Evolutionary conservation across 2,329 filamentous ascomycete genomes (phyloP), one percentile per base, ranked within the genome.

Genomic region (Pestalotiopsis fici): DNA sequence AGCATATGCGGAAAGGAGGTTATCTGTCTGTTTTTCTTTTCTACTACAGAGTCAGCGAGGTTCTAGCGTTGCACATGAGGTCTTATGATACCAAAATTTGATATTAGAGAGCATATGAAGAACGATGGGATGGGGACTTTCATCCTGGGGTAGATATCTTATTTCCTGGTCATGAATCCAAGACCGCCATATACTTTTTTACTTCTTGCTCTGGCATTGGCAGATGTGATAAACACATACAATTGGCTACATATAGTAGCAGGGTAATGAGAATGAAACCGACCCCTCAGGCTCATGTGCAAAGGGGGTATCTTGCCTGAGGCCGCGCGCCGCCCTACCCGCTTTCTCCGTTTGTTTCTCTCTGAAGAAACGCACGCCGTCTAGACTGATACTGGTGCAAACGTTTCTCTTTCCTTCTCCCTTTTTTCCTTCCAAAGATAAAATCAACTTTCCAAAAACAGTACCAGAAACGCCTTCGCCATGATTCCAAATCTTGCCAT

Each of bases 301-400:
- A 50, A 62, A 18, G n/a, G 23, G 59, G 59, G 59, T 62, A 62
- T 62, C 35, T 43, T 50, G 59, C 59, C 59, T 47, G 59, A 62
- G 39, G 59, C 37, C 31, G 6, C 37, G 37, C 31, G 21, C 5
- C 21, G 37, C 59, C 25, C 15, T 47, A 37, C 35, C 23, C n/a
- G 27, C 43, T n/a, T 5, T 3, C 39, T n/a, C 43, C 11, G 31
- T 35, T 11, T 35, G 6, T 35, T 11, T 35, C 31, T 2, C 31
- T 35, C 31, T 35, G 11, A 35, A 35, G 31, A 6, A 35, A 35
- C 31, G 11, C 11, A 18, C 13, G 39, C 39, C 7, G 43, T 18
- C 43, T 21, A n/a, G 43, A 11, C 7, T 57, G 23, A 57, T 27
- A 15, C 23, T 25, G 9, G 23, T 13, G 6, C 5, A 37, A 31